Base-by-base conservation (phyloP, 495 filamentous ascomycete genomes). In the Delitschia confertaspora region DNA sequence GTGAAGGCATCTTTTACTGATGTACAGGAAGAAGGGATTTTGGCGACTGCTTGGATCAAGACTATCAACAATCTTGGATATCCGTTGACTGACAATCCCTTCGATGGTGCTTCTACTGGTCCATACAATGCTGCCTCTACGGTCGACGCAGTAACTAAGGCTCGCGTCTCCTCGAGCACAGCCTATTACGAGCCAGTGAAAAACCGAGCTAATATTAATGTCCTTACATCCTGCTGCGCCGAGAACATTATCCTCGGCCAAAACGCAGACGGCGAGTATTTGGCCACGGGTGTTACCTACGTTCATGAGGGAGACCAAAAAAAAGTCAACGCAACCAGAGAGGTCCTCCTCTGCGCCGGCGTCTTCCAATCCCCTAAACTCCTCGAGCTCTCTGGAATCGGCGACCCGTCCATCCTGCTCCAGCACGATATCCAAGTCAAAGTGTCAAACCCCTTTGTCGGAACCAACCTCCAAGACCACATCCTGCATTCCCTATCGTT, bases 401-500 rank as follows among this genome's bases (percentile, higher is more conserved):
- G 54, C 10, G 21, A 42, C 18, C 16, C 48, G n/a, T 23, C 32
- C 6, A 11, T 53, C 6, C 39, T 49, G 5, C 16, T 6, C 7
- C 11, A 6, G 4, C 24, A 32, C 16, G 34, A 29, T 9, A 49
- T 57, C 17, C 36, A 39, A 6, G 33, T 42, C 6, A 31, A 30
- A n/a, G 17, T 57, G 14, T 3, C 32, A 3, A 38, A 39, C n/a
- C 33, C 23, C 3, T 25, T 13, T 13, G 44, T 57, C 14, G 49
- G 53, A 1, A 37, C 34, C 5, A 53, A 57, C 26, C 36, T 57
- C 11, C 49, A 53, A 38, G 53, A 57, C 31, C 53, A 57, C 24
- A 13, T 41, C 14, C 16, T 44, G 10, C n/a, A 10, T 9, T 33
- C 33, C 3, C 16, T 60, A 3, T 24, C 24, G 23, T 51, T 51